Evolutionary conservation across 768 basidiomycete genomes (phyloP).

Genomic region (Grammothele lineata): DNA sequence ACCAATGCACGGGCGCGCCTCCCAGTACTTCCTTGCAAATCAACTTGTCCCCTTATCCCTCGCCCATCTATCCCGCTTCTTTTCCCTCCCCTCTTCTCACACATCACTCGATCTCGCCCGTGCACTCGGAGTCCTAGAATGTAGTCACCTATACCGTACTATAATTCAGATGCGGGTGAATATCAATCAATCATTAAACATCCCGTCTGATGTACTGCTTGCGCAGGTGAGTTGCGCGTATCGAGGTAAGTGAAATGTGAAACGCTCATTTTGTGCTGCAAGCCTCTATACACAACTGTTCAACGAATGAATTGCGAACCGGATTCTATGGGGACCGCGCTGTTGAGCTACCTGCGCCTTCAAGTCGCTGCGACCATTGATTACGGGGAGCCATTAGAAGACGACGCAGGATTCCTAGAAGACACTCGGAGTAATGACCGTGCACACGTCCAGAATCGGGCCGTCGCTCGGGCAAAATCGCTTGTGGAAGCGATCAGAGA

Average conservation of each 20-base stretch:
- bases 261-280: conserved; percentile 7
- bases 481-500: conserved; percentile 5
- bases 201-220: conserved; percentile 14
- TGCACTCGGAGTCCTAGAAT: conserved; percentile 8
- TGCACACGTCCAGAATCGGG: conserved; percentile 1
- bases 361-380: conserved; percentile 2
- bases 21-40: conserved; percentile 4
- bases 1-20: neutral
- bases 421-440: neutral
- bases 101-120: neutral
- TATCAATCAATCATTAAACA: conserved; percentile 5
- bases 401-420: neutral
- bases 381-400: neutral
- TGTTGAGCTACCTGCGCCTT: conserved; percentile 7
- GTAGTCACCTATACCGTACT: conserved; percentile 13
- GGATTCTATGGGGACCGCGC: neutral
- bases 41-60: neutral
- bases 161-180: conserved; percentile 10
- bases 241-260: conserved; percentile 10
- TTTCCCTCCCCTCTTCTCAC: neutral
- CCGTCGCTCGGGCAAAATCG: neutral
- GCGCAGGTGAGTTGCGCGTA: conserved; percentile 20
- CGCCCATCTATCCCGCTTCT: conserved; percentile 1
- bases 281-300: conserved; percentile 10
- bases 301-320: neutral